These are phyloP conservation scores for Daldinia concentrica DNA, from an alignment of 495 filamentous ascomycete species.

Conservation along the genomic window DNA sequence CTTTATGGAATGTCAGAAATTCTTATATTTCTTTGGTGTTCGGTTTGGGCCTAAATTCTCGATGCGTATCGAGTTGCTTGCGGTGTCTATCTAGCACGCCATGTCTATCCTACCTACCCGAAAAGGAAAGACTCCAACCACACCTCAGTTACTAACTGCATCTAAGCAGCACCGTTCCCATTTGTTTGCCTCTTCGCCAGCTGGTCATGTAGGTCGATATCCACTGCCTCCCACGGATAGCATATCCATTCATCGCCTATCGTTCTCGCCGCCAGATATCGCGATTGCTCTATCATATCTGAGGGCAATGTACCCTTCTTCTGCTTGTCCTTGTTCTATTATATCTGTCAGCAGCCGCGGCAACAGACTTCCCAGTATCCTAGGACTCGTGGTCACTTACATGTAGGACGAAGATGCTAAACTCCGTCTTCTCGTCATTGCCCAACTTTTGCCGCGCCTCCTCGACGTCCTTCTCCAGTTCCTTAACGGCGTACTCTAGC, in stretches of 20 bases:
- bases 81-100: conserved; percentile 42
- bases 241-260: conserved; percentile 96
- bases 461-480: conserved; percentile 97
- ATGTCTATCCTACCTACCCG: conserved; percentile 30
- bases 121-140: conserved; percentile 29
- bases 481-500: conserved; percentile 93
- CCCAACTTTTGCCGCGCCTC: conserved; percentile 76
- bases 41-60: conserved; percentile 20
- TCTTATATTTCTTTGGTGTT: conserved; percentile 19
- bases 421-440: conserved; percentile 78
- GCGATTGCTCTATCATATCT: conserved; percentile 76
- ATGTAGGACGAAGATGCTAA: conserved; percentile 94
- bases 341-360: conserved; percentile 21
- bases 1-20: conserved; percentile 21
- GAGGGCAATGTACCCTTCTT: conserved; percentile 90
- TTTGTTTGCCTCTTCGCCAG: conserved; percentile 65
- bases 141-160: not conserved
- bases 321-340: conserved; percentile 92
- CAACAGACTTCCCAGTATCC: not conserved
- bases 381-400: conserved; percentile 61
- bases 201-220: conserved; percentile 92
- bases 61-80: conserved; percentile 26
- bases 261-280: conserved; percentile 88
- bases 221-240: conserved; percentile 98
- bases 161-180: conserved; percentile 31